phyloP scores from a whole-genome alignment of 2,329 filamentous ascomycete genomes.

The Aspergillus tubingensis region DNA sequence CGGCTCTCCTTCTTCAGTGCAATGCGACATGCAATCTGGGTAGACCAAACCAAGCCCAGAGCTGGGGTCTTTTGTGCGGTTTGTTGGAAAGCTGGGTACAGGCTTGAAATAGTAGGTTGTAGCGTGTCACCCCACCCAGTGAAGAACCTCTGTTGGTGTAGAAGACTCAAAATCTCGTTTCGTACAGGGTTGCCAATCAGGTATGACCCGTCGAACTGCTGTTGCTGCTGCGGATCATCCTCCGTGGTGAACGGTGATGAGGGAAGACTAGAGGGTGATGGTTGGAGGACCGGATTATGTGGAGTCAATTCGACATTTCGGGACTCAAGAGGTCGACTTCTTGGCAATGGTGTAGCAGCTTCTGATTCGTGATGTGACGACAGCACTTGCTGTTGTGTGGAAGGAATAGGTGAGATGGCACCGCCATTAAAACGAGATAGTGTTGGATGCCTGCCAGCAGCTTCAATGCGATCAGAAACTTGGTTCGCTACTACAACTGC shows the following conservation, averaged over 20 bases:
- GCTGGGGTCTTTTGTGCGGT: slow-evolving; percentile 74
- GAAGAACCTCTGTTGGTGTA: slow-evolving; percentile 93
- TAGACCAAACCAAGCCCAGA: slow-evolving; percentile 85
- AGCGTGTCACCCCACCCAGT: slow-evolving; percentile 85
- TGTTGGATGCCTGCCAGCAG: slow-evolving; percentile 21
- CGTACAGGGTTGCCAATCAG: slow-evolving; percentile 41
- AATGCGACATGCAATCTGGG: slow-evolving; percentile 80
- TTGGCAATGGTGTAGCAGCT: slow-evolving; percentile 24
- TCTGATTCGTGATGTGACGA: slow-evolving; percentile 22
- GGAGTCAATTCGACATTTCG: slow-evolving; percentile 21
- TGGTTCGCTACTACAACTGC: slow-evolving; percentile 94
- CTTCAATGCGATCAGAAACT: slow-evolving; percentile 80
- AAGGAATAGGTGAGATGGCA: slow-evolving; percentile 14
- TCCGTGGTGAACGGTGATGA: slow-evolving; percentile 33
- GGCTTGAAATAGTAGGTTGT: slow-evolving; percentile 20
- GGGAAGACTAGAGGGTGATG: slow-evolving; percentile 30
- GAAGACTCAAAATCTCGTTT: slow-evolving; percentile 66
- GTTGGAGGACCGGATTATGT: slow-evolving; percentile 17
- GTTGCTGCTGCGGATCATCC: slow-evolving; percentile 24
- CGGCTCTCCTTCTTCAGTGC: slow-evolving; percentile 73
- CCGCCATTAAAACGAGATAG: slow-evolving; percentile 9
- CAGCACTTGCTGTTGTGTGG: slow-evolving; percentile 14
- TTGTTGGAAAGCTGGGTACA: slow-evolving; percentile 9
- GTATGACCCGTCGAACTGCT: slow-evolving; percentile 35
- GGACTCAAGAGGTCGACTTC: slow-evolving; percentile 13